Evolutionary conservation across 441 rosid genomes (phyloP).

Genomic region (Isatis lusitanica): DNA sequence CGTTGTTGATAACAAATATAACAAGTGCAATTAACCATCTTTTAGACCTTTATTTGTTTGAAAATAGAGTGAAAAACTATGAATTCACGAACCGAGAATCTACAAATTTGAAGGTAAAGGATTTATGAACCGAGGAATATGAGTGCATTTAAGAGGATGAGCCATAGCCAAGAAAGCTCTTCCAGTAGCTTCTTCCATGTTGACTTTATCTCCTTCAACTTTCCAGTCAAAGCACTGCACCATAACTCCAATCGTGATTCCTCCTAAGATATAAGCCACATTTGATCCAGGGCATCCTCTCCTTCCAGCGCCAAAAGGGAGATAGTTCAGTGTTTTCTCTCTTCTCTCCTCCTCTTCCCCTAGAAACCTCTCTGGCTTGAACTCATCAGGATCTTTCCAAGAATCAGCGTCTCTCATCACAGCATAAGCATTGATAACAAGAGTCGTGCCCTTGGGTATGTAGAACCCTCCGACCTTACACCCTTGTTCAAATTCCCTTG

Average conservation of each 20-base stretch:
- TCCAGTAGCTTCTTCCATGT: conserved; percentile 3
- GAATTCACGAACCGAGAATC: neutral
- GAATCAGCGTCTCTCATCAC: neutral
- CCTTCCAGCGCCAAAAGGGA: conserved; percentile 2
- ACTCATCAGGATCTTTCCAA: conserved; percentile 15
- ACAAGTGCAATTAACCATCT: too few relatives aligned
- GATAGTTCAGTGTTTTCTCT: neutral
- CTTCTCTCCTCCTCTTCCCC: neutral
- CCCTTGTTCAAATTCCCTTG: neutral
- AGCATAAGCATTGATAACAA: neutral
- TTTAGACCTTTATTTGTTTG: too few relatives aligned
- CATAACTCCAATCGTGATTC: neutral
- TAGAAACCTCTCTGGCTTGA: conserved; percentile 16
- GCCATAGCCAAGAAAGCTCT: neutral
- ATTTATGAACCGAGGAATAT: neutral
- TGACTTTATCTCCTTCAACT: neutral
- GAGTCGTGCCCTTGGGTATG: neutral
- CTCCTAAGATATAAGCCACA: neutral
- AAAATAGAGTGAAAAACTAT: neutral
- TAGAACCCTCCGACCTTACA: neutral
- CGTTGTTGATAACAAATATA: too few relatives aligned
- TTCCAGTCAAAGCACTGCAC: conserved; percentile 7
- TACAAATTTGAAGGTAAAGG: neutral
- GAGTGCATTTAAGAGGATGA: neutral
- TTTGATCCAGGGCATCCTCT: conserved; percentile 15